phyloP scores from a whole-genome alignment of 495 filamentous ascomycete species.

The Entonaema liquescens region DNA sequence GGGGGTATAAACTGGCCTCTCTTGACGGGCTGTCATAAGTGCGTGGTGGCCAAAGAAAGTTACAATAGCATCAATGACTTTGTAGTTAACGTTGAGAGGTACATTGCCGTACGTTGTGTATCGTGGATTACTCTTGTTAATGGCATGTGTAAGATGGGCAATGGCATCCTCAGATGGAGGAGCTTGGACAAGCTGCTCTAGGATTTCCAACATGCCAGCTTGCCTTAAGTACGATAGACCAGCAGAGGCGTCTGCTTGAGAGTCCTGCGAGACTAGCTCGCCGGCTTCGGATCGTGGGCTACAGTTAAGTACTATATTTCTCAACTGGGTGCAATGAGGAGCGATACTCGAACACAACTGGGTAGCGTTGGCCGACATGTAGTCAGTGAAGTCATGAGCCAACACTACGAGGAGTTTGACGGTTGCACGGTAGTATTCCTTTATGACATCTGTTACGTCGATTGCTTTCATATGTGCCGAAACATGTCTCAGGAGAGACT shows the following conservation, averaged over 20 bases:
- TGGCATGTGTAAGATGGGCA: slow-evolving; percentile 72
- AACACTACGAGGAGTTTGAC: slow-evolving; percentile 84
- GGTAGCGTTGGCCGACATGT: slow-evolving; percentile 85
- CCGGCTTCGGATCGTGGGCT: slow-evolving; percentile 79
- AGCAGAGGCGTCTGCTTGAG: slow-evolving; percentile 39
- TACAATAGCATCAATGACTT: slow-evolving; percentile 81
- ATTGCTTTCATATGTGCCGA: slow-evolving; percentile 81
- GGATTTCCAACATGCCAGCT: slow-evolving; percentile 69
- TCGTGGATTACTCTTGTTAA: slow-evolving; percentile 62
- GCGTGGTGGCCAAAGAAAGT: slow-evolving; percentile 82
- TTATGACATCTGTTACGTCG: slow-evolving; percentile 72
- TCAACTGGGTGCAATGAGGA: slow-evolving; percentile 83
- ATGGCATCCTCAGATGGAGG: slow-evolving; percentile 72
- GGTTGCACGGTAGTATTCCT: slow-evolving; percentile 84
- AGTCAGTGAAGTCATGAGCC: slow-evolving; percentile 94
- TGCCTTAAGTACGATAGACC: slow-evolving; percentile 60
- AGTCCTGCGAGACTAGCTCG: slow-evolving; percentile 55
- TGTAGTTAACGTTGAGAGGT: slow-evolving; percentile 71
- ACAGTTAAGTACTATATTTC: slow-evolving; percentile 87
- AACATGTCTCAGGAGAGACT: slow-evolving; percentile 75
- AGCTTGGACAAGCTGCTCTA: slow-evolving; percentile 71
- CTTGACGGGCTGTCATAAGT: slow-evolving; percentile 53
- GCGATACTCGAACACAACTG: slow-evolving; percentile 87
- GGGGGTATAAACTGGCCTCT: slow-evolving; percentile 70
- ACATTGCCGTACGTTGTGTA: slow-evolving; percentile 69